These are phyloP conservation scores for Exidia glandulosa DNA, from an alignment of 768 basidiomycete species.

Conservation along the genomic window DNA sequence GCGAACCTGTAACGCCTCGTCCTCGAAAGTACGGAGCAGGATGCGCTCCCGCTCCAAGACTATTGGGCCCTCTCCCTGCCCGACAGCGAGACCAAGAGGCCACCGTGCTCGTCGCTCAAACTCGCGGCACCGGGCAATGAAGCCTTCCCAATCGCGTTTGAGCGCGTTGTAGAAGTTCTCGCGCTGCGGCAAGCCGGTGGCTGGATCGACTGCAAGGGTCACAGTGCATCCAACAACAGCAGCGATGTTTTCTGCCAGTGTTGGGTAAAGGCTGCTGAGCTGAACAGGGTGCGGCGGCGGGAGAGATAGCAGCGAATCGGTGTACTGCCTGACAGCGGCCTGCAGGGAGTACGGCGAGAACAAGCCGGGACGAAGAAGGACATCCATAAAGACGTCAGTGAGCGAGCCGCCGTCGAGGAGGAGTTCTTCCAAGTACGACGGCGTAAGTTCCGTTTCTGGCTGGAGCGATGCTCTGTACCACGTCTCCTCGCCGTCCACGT, in stretches of 20 bases:
- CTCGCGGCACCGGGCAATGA: slow-evolving; percentile 81
- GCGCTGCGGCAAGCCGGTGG: slow-evolving; percentile 70
- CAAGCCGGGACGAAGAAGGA: slow-evolving; percentile 75
- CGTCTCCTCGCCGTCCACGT: slow-evolving; percentile 18
- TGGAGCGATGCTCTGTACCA: slow-evolving; percentile 55
- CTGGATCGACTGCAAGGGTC: slow-evolving; percentile 54
- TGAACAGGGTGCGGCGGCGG: slow-evolving; percentile 47
- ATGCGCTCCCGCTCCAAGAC: slow-evolving; percentile 72
- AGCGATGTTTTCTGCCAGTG: slow-evolving; percentile 63
- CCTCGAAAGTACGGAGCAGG: slow-evolving; percentile 51
- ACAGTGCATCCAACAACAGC: slow-evolving; percentile 84
- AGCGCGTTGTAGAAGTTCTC: slow-evolving; percentile 74
- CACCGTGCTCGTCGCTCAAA: slow-evolving; percentile 79
- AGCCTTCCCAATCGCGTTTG: slow-evolving; percentile 93
- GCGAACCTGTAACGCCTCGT: slow-evolving; percentile 51
- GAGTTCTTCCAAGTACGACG: slow-evolving; percentile 80
- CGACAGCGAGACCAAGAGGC: slow-evolving; percentile 57
- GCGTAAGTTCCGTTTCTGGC: slow-evolving; percentile 66
- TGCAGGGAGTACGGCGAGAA: slow-evolving; percentile 78
- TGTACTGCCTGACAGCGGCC: slow-evolving; percentile 76
- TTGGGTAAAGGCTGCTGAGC: slow-evolving; percentile 50
- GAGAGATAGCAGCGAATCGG: slow-evolving; percentile 54
- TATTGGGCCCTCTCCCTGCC: slow-evolving; percentile 32
- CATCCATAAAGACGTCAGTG: slow-evolving; percentile 68
- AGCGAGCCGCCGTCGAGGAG: slow-evolving; percentile 54